These are phyloP conservation scores for Coemansia sp. DNA, from an alignment of 192 early-diverging fungal genomes.

Conservation along the genomic window DNA sequence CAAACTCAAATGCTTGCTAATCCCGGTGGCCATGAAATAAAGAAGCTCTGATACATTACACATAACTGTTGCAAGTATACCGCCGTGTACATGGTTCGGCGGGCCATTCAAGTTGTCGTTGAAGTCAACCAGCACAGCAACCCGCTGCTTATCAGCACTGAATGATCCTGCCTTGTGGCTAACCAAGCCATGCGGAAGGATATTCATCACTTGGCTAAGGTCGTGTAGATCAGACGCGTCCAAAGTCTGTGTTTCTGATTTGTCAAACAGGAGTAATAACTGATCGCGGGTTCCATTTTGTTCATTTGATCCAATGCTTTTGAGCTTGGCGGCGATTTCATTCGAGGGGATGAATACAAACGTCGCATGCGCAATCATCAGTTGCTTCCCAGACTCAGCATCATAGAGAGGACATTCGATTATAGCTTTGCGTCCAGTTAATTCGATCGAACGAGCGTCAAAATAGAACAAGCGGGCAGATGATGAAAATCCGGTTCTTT, in stretches of 20 bases:
- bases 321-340: background rate
- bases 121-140: conserved; percentile 22
- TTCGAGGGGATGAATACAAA: conserved; percentile 24
- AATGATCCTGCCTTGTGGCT: conserved; percentile 13
- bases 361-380: conserved; percentile 13
- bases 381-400: conserved; percentile 8
- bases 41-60: conserved; percentile 27
- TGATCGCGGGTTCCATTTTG: background rate
- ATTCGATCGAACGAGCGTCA: background rate
- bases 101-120: conserved; percentile 15
- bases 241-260: background rate
- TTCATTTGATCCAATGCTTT: background rate
- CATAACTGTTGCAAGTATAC: conserved; percentile 31
- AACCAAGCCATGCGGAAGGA: conserved; percentile 13
- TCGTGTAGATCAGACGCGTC: conserved; percentile 1
- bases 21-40: conserved; percentile 2
- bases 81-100: conserved; percentile 38
- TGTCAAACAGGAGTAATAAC: conserved; percentile 5
- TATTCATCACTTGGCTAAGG: conserved; percentile 29
- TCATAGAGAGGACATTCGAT: conserved; percentile 33
- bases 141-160: background rate
- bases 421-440: conserved; percentile 13
- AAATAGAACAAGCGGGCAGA: conserved; percentile 24
- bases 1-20: background rate
- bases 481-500: background rate